Evolutionary conservation across 2,329 filamentous ascomycete genomes (phyloP).

Genomic region (Beauveria pseudobassiana): DNA sequence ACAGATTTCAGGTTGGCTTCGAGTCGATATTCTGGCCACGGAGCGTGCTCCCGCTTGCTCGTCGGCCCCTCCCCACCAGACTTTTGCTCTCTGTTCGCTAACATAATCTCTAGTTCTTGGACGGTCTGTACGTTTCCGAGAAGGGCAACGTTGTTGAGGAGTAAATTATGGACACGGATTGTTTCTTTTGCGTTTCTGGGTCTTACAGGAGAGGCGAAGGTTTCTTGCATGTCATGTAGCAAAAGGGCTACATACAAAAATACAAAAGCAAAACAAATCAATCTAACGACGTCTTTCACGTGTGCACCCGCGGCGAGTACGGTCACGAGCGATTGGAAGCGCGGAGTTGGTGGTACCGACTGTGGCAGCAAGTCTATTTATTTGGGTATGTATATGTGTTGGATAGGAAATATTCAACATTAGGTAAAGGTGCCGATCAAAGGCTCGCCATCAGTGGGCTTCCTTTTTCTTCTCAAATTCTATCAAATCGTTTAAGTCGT

Average conservation of each 20-base stretch:
- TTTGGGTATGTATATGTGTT: not conserved
- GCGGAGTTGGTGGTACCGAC: not conserved
- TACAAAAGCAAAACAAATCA: slow-evolving; percentile 31
- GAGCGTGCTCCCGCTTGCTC: not conserved
- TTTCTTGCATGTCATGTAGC: slow-evolving; percentile 55
- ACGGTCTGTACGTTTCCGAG: slow-evolving; percentile 99
- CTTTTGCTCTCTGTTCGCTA: slow-evolving; percentile 17
- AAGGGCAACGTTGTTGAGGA: slow-evolving; percentile 86
- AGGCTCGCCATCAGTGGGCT: not conserved
- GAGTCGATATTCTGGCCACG: not conserved
- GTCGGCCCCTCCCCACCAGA: not conserved
- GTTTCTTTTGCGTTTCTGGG: slow-evolving; percentile 54
- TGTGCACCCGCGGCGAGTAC: not conserved
- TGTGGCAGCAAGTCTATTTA: not conserved
- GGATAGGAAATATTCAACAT: not conserved
- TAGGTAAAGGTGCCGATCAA: not conserved
- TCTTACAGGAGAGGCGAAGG: slow-evolving; percentile 54
- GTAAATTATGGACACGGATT: slow-evolving; percentile 36
- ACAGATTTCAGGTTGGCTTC: not conserved
- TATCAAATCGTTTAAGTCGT: slow-evolving; percentile 6
- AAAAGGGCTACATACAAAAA: slow-evolving; percentile 33
- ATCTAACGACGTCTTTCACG: slow-evolving; percentile 13
- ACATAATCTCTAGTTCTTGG: slow-evolving; percentile 68
- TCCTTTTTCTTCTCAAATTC: not conserved
- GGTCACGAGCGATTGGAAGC: not conserved